phyloP scores from a whole-genome alignment of 1,139 yeast species.

The Citeromyces hawaiiensis region DNA sequence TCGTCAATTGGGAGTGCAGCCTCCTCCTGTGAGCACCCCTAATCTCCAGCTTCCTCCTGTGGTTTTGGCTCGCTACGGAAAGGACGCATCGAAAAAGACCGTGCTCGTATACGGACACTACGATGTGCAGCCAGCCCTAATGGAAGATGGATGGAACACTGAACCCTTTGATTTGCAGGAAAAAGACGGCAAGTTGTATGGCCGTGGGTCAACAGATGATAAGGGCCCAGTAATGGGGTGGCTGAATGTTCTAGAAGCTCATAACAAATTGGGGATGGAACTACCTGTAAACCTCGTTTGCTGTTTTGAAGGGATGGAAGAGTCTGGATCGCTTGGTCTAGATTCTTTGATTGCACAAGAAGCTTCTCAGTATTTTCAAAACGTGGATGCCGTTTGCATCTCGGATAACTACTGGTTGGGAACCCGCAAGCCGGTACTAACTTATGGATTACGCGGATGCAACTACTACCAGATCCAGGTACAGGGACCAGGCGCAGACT shows the following conservation, averaged over 20 bases:
- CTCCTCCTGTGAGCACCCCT: conserved; percentile 62
- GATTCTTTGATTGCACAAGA: conserved; percentile 73
- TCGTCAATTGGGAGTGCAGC: conserved; percentile 78
- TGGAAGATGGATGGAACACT: conserved; percentile 90
- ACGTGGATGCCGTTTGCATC: conserved; percentile 89
- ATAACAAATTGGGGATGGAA: conserved; percentile 69
- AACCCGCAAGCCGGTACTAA: conserved; percentile 88
- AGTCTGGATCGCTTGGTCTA: conserved; percentile 87
- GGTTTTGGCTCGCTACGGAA: conserved; percentile 77
- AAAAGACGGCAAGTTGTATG: conserved; percentile 55
- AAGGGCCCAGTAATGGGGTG: conserved; percentile 98
- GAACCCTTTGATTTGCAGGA: conserved; percentile 75
- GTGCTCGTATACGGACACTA: conserved; percentile 92
- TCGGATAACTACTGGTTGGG: conserved; percentile 99
- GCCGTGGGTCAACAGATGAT: conserved; percentile 95
- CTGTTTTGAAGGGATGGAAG: conserved; percentile 99
- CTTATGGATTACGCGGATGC: conserved; percentile 96
- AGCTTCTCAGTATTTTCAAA: conserved; percentile 67
- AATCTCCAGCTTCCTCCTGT: conserved; percentile 80
- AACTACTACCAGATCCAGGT: conserved; percentile 78
- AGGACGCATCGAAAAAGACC: conserved; percentile 69
- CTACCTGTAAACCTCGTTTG: conserved; percentile 86
- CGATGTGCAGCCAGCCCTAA: conserved; percentile 92
- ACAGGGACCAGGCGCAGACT: conserved; percentile 91
- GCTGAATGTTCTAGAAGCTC: conserved; percentile 90